Evolutionary conservation across 2,329 filamentous ascomycete species (phyloP).

Genomic region (Alternaria consortialis): DNA sequence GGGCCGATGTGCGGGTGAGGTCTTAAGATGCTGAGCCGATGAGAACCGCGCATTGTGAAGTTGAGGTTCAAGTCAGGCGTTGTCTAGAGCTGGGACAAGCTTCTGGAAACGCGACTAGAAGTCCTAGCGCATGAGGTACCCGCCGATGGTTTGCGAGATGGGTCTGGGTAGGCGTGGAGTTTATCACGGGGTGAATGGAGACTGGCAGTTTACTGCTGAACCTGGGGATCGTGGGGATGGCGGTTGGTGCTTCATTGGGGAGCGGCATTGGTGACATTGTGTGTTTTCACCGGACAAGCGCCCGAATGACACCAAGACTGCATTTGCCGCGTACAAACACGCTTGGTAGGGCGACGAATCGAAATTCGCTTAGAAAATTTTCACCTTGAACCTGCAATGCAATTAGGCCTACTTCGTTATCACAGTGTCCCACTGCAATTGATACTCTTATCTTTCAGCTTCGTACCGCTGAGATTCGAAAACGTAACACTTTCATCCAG

Average conservation of each 20-base stretch:
- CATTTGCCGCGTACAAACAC: background rate
- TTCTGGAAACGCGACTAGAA: constrained; percentile 24
- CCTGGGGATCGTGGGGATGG: constrained; percentile 7
- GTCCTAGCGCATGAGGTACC: constrained; percentile 9
- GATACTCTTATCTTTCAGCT: constrained; percentile 13
- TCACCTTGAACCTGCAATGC: background rate
- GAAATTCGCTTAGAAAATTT: background rate
- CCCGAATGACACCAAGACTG: background rate
- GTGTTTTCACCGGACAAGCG: background rate
- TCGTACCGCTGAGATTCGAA: background rate
- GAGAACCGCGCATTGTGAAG: constrained; percentile 23
- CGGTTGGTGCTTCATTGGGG: background rate
- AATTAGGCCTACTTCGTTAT: constrained; percentile 6
- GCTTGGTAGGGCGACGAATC: background rate
- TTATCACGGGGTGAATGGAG: constrained; percentile 3
- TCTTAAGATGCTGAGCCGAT: constrained; percentile 23
- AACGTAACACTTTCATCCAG: constrained; percentile 15
- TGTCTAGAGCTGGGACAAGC: constrained; percentile 13
- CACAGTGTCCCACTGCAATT: background rate
- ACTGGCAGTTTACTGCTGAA: background rate
- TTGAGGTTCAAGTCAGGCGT: constrained; percentile 24
- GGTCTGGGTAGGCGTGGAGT: constrained; percentile 7
- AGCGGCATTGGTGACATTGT: background rate
- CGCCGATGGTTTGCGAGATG: constrained; percentile 23
- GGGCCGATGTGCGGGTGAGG: constrained; percentile 12